Evolutionary conservation across 1,139 yeast species (phyloP), one percentile per base, ranked within the genome.

Genomic region (Candida albicans): DNA sequence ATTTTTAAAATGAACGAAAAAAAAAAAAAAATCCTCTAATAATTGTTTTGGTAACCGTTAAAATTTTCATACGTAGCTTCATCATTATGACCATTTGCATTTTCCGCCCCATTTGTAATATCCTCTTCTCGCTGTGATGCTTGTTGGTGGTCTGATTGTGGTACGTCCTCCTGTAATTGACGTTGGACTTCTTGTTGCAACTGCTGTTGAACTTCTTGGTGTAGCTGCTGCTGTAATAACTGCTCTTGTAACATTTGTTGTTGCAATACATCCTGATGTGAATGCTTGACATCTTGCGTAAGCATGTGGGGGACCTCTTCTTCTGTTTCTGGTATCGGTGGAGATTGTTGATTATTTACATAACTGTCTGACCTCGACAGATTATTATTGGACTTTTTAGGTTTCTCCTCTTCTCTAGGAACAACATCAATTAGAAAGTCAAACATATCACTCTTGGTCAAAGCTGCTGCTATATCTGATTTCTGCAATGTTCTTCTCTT

Each of bases 401-500:
- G 78, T 55, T 76, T 77, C 47, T 82, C 85, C 56, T 81, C 87
- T 52, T 82, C 87, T 47, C 98, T 73, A 8, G 99, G 98, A 7
- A 93, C 98, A 35, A 93, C 90, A 61, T 93, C 99, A 54, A 93
- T 93, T 46, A 93, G 68, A 60, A 93, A 93, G 61, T 93, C 99
- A 73, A 91, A 93, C 96, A 93, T 91, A 64, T 93, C 99, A 43
- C 93, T 83, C 61, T 88, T 89, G 50, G 93, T 95, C 49, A 93
- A 73, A 1, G 99, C 99, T 31, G 95, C 95, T 2, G 97, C 96
- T 51, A 93, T 90, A 61, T 93, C 99, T 2, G 91, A 84, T 57
- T 91, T 85, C 65, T 93, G 99, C 48, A 93, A 69, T 9, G 99
- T 93, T 52, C 99, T 75, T 53, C 99, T 78, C 61, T 93, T 93